Evolutionary conservation across 257 asterid species (phyloP).

Genomic region (Forsythia viridissima): DNA sequence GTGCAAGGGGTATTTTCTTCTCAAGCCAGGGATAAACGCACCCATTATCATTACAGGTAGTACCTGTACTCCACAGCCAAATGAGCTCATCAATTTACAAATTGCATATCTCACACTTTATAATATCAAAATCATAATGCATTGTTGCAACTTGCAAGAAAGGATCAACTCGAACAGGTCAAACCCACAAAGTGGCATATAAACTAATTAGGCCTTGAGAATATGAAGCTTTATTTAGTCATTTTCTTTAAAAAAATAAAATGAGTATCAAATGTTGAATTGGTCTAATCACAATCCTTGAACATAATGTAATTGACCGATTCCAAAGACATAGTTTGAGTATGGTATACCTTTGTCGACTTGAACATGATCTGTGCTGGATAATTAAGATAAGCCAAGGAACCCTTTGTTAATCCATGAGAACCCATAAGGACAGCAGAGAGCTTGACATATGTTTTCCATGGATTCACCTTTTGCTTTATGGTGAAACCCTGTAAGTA

Average conservation of each 20-base stretch:
- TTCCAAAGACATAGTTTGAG: not conserved
- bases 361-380: conserved; percentile 98
- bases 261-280: not conserved
- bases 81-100: not conserved
- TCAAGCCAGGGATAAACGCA: conserved; percentile 85
- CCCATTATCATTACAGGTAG: conserved; percentile 97
- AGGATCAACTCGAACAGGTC: conserved; percentile 6
- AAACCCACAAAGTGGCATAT: not conserved
- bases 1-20: conserved; percentile 80
- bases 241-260: no score
- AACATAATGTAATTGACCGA: not conserved
- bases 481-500: conserved; percentile 80
- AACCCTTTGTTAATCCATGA: conserved; percentile 91
- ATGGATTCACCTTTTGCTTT: conserved; percentile 95
- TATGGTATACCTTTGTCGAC: conserved; percentile 78
- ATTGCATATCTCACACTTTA: not conserved
- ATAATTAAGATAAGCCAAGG: conserved; percentile 87
- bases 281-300: not conserved
- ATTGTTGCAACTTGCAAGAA: conserved; percentile 4
- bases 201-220: not conserved
- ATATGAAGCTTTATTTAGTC: no score
- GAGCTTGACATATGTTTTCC: conserved; percentile 85
- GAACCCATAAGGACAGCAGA: conserved; percentile 96
- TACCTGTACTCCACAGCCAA: conserved; percentile 49
- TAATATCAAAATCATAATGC: not conserved